Conservation (phyloP, 768 basidiomycete genomes). For the Kwoniella europaea region DNA sequence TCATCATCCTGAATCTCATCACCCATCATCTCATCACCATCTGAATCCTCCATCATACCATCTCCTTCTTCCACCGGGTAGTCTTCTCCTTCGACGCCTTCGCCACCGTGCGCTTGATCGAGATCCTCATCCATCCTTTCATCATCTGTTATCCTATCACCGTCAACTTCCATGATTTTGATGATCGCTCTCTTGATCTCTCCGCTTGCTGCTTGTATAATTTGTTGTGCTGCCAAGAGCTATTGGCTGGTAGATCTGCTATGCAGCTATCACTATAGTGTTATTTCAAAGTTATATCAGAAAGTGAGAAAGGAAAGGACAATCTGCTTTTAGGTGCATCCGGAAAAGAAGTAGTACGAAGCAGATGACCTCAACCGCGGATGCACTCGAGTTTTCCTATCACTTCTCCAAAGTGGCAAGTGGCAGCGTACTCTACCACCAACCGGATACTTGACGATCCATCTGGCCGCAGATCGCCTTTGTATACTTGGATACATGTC, state of each 20-base stretch:
- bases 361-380: neutral
- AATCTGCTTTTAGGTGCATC: neutral
- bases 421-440: neutral
- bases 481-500: no score
- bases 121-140: constrained; percentile 24
- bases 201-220: no score
- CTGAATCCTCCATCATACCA: constrained; percentile 15
- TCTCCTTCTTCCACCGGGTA: constrained; percentile 16
- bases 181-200: neutral
- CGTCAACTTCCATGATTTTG: constrained; percentile 15
- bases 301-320: neutral
- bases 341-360: neutral
- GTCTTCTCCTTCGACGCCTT: neutral
- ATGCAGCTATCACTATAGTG: neutral
- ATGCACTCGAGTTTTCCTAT: neutral
- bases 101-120: constrained; percentile 1
- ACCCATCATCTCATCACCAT: constrained; percentile 26
- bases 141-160: constrained; percentile 20
- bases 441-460: no score
- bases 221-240: no score
- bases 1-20: constrained; percentile 25
- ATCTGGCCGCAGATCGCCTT: no score
- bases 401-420: neutral
- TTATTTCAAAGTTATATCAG: no score
- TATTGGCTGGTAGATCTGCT: neutral